These are phyloP conservation scores for Brachypodium distachyon DNA, from an alignment of 202 grass and related monocot species.

Conservation along the genomic window DNA sequence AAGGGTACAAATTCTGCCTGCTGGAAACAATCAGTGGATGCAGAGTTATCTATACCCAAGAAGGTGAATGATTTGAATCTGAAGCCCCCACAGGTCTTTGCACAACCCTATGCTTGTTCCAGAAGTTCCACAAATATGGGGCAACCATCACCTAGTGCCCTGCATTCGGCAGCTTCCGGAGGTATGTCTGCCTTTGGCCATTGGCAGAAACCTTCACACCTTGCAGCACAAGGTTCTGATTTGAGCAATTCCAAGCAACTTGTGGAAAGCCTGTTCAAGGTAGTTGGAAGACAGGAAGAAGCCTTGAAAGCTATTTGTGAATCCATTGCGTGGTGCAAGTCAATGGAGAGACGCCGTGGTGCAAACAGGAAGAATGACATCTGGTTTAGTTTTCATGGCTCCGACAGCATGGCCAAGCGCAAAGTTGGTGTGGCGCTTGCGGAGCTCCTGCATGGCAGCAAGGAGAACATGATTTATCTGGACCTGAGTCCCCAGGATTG, in stretches of 20 bases:
- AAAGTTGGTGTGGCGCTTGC: slow-evolving; percentile 67
- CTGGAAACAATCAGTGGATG: slow-evolving; percentile 10
- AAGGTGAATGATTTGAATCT: slow-evolving; percentile 37
- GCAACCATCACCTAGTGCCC: slow-evolving; percentile 21
- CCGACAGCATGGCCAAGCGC: slow-evolving; percentile 53
- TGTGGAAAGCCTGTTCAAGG: slow-evolving; percentile 44
- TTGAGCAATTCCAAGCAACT: slow-evolving; percentile 66
- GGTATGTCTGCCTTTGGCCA: slow-evolving; percentile 46
- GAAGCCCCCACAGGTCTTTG: slow-evolving; percentile 14
- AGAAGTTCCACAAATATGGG: not conserved
- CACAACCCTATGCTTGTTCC: slow-evolving; percentile 13
- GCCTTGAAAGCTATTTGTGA: slow-evolving; percentile 51
- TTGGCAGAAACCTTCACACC: slow-evolving; percentile 25
- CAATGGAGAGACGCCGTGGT: slow-evolving; percentile 18
- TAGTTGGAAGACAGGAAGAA: slow-evolving; percentile 84
- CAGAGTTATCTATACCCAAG: slow-evolving; percentile 18
- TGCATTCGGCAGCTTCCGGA: slow-evolving; percentile 34
- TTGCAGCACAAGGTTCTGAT: slow-evolving; percentile 31
- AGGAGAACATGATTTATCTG: slow-evolving; percentile 5
- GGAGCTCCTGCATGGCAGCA: slow-evolving; percentile 7
- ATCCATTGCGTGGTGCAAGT: slow-evolving; percentile 32
- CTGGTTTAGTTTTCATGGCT: slow-evolving; percentile 81
- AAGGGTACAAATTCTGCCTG: slow-evolving; percentile 6
- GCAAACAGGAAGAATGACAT: slow-evolving; percentile 49
- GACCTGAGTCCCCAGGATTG: slow-evolving; percentile 6